Percentiles rank a stretch among this genome's conserved stretches.
Evolutionary conservation across 1,139 yeast species (phyloP).

Genomic region (Yamadazyma sp.): DNA sequence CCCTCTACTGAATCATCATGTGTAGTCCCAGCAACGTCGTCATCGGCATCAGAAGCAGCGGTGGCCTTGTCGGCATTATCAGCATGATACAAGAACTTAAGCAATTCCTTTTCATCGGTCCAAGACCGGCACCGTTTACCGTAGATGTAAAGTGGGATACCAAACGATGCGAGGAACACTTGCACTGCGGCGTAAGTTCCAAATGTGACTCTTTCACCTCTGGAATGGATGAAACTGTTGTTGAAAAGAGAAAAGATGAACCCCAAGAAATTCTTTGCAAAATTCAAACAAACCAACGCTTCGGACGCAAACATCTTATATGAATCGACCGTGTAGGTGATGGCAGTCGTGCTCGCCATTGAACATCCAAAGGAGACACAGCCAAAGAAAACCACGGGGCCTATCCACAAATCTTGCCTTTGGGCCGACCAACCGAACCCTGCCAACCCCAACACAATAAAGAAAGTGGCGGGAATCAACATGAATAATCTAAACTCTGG

Average conservation of each 20-base stretch:
- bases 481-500: conserved; percentile 61
- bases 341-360: conserved; percentile 61
- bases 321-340: conserved; percentile 60
- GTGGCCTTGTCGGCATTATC: conserved; percentile 20
- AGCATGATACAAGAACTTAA: conserved; percentile 32
- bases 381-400: conserved; percentile 58
- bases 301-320: conserved; percentile 62
- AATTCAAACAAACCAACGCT: conserved; percentile 55
- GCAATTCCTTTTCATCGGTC: conserved; percentile 45
- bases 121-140: conserved; percentile 55
- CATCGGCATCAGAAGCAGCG: conserved; percentile 1
- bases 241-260: conserved; percentile 60
- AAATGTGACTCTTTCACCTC: conserved; percentile 51
- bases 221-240: conserved; percentile 39
- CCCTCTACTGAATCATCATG: not conserved
- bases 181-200: conserved; percentile 56
- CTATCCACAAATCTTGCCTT: conserved; percentile 54
- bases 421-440: conserved; percentile 65
- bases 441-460: conserved; percentile 51
- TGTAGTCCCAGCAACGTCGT: not conserved
- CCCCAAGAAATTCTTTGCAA: conserved; percentile 55
- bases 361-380: conserved; percentile 60
- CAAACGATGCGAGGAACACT: conserved; percentile 47
- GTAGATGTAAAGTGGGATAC: conserved; percentile 54
- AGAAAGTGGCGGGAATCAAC: conserved; percentile 51